Base-by-base conservation (phyloP, 2,329 filamentous ascomycete species). In the Domatiomyces catenatus region DNA sequence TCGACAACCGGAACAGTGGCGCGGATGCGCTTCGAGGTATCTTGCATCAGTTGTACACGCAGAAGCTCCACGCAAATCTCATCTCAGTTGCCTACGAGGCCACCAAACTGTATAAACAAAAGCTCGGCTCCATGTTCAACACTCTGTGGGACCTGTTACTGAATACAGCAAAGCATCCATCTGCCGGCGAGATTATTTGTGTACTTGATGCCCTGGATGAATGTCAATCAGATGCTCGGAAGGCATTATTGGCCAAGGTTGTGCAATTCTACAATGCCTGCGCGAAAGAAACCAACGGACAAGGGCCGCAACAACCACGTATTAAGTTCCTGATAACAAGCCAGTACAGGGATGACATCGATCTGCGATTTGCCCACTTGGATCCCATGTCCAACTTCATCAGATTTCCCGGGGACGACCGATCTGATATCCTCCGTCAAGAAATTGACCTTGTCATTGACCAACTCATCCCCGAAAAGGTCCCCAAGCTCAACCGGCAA, bases 1-100 rank as follows among this genome's bases (percentile, higher is more conserved):
- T 58, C 8, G 50, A 60, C 19, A 48, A 52, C 8, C 61, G 58
- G 1, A 60, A 50, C 46, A 42, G 51, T 48, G 52, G 53, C 10
- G 18, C 43, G 1, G 48, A 55, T 48, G 62, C 62, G 0, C 18
- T 66, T 1, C 56, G 49, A 5, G 53, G 55, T 8, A 51, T 66
- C 6, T 52, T 65, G 3, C 60, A 63, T 43, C 60, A 66, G 26
- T 51, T 65, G 10, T 63, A 64, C 22, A 50, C n/a, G 0, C 28
- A 56, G 17, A 46, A 52, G 7, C 39, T 53, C 1, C 44, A 53
- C 4, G 42, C 39, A 0, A 43, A 43, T 17, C 46, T 61, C 1
- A 58, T 61, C 17, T 2, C n/a, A 12, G 2, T 54, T 42, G 48
- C 52, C 10, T 50, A 18, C 12, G 28, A 43, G 26, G 18, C 20